Evolutionary conservation across 2,329 filamentous ascomycete genomes (phyloP), one percentile per base, ranked within the genome.

Genomic region (Colletotrichum sp.): DNA sequence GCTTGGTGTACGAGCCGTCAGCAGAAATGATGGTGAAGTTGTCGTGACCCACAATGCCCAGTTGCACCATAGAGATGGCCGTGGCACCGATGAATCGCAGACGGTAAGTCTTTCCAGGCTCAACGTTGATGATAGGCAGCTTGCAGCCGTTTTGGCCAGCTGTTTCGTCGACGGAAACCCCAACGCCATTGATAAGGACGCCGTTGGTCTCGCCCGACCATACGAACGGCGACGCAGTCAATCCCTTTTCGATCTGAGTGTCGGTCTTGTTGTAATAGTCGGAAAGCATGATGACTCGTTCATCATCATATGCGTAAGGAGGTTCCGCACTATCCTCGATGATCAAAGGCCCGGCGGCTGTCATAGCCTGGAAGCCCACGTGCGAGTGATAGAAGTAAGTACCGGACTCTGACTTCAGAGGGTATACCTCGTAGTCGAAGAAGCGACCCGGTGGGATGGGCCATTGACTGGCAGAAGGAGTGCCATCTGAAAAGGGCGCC

Each of bases 341-440:
- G 59, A 92, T 89, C 38, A 94, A 77, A 0, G 88, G 82, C 0
- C 92, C 92, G 8, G 86, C 81, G 0, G 89, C 90, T 16, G 90
- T 90, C 38, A 89, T 81, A 0, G 89, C 88, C 78, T 93, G 91
- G 72, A 93, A 89, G 0, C 87, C 91, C 18, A 93, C 85, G 74
- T 93, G 92, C 0, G 91, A 93, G 78, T 93, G 92, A 77, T 93
- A 93, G 78, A 92, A 93, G 78, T 93, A 93, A 0, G 91, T 90
- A 6, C 92, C 92, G 0, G 90, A 87, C 68, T 90, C 87, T 8
- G 87, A 88, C 2, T 79, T 57, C 5, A 87, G 81, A 0, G 90
- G 87, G 18, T 85, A 85, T 5, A 93, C 82, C 77, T 93, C 91
- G 78, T 93, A 93, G 82, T 93, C 92, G 80, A 93, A 93, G 81